Evolutionary conservation across 73 alveolate genomes (phyloP).

Genomic region (Urostyla sp.): DNA sequence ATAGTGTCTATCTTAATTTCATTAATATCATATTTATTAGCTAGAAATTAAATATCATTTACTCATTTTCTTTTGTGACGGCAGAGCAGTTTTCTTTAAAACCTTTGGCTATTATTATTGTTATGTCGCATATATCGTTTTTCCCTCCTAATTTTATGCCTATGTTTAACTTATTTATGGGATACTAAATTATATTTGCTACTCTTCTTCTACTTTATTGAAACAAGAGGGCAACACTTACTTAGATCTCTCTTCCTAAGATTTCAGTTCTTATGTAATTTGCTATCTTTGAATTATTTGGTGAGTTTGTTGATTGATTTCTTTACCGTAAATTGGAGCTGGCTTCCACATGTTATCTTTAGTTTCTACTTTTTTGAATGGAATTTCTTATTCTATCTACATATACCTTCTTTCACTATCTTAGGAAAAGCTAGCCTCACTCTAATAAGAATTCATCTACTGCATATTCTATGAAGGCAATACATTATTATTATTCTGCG

Average conservation of each 20-base stretch:
- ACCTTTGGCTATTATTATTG: too few species aligned
- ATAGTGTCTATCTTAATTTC: too few species aligned
- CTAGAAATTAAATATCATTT: too few species aligned
- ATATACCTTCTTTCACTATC: conserved; percentile 29
- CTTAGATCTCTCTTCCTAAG: neutral
- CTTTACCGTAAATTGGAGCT: conserved; percentile 51
- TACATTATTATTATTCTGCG: neutral
- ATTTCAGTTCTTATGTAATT: neutral
- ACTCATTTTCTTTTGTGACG: too few species aligned
- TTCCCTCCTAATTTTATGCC: too few species aligned
- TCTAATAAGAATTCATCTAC: neutral
- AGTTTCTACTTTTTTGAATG: conserved; percentile 32
- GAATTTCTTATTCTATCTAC: conserved; percentile 11
- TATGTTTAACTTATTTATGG: neutral
- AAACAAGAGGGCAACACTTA: conserved; percentile 20
- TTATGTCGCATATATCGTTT: too few species aligned
- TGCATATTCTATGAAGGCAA: neutral
- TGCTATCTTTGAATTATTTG: neutral
- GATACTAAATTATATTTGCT: neutral
- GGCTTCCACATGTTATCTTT: conserved; percentile 54
- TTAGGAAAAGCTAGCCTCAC: neutral
- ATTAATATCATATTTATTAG: too few species aligned
- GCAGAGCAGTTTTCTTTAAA: too few species aligned
- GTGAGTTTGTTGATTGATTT: neutral
- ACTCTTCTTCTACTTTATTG: neutral